phyloP scores from a whole-genome alignment of 2,329 filamentous ascomycete species.

The Fusarium sp. region DNA sequence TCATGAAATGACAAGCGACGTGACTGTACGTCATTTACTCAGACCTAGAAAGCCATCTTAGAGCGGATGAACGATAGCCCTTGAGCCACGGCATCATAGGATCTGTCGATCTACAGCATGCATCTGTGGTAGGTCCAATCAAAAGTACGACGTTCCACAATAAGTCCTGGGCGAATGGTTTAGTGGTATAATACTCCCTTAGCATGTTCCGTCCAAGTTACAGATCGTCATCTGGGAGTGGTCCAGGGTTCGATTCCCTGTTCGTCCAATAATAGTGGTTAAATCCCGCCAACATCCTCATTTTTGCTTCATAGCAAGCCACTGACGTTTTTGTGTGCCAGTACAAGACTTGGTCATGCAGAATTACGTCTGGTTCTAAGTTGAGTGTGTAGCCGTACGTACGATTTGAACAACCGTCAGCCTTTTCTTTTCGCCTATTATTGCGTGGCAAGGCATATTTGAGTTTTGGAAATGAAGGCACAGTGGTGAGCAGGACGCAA shows the following conservation, averaged over 20 bases:
- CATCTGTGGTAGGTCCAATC: neutral
- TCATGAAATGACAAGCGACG: neutral
- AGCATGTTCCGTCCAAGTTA: neutral
- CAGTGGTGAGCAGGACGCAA: too few species aligned
- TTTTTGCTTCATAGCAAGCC: neutral
- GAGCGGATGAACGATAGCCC: neutral
- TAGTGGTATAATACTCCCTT: conserved; percentile 6
- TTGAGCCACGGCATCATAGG: neutral
- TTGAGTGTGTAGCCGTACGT: neutral
- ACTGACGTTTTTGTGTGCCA: neutral
- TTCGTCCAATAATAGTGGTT: neutral
- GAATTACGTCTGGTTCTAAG: neutral
- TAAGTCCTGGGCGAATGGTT: neutral
- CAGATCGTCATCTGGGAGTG: neutral
- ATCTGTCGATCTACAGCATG: neutral
- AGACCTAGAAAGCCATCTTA: neutral
- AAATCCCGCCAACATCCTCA: neutral
- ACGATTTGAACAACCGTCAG: neutral
- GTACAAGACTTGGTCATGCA: too few species aligned
- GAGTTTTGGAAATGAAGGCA: neutral
- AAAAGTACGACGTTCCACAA: rapidly evolving
- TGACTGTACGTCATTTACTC: neutral
- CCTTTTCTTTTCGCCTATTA: neutral
- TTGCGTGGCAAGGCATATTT: neutral
- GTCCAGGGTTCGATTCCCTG: neutral